These are phyloP conservation scores for Dryadomyces quercivorus DNA, from an alignment of 2,329 filamentous ascomycete genomes.

Conservation along the genomic window DNA sequence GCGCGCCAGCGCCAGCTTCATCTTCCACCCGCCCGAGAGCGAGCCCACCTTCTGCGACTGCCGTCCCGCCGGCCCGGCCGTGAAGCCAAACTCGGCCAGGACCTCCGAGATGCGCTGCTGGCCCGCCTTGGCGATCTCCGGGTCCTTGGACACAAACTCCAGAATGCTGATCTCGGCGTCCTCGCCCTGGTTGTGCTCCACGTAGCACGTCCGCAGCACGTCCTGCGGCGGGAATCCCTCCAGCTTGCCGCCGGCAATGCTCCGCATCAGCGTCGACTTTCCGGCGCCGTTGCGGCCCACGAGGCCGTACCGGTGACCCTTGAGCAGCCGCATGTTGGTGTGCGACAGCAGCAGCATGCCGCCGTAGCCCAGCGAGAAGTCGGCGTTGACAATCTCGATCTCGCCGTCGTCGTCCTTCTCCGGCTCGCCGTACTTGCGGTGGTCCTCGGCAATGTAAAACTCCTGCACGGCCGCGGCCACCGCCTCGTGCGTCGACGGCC, in stretches of 20 bases:
- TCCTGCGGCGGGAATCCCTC: constrained; percentile 94
- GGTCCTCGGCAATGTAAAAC: constrained; percentile 71
- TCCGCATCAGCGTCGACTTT: constrained; percentile 98
- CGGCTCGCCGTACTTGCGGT: constrained; percentile 74
- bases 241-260: constrained; percentile 88
- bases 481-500: constrained; percentile 44
- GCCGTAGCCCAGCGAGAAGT: constrained; percentile 94
- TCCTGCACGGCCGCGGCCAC: constrained; percentile 64
- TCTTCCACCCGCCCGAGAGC: constrained; percentile 97
- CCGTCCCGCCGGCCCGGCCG: constrained; percentile 73
- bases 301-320: constrained; percentile 94
- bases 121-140: constrained; percentile 68
- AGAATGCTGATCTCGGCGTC: constrained; percentile 94
- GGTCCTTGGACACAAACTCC: constrained; percentile 84
- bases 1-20: constrained; percentile 93
- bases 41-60: constrained; percentile 88
- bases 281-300: constrained; percentile 95
- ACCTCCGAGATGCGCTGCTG: constrained; percentile 72
- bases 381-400: constrained; percentile 90
- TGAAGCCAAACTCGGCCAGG: constrained; percentile 87
- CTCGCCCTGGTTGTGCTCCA: constrained; percentile 98
- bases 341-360: constrained; percentile 95
- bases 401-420: constrained; percentile 85
- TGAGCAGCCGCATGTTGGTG: constrained; percentile 86
- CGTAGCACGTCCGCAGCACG: constrained; percentile 88